Conservation (phyloP, 441 rosid genomes). For the Arabidopsis hybrid region DNA sequence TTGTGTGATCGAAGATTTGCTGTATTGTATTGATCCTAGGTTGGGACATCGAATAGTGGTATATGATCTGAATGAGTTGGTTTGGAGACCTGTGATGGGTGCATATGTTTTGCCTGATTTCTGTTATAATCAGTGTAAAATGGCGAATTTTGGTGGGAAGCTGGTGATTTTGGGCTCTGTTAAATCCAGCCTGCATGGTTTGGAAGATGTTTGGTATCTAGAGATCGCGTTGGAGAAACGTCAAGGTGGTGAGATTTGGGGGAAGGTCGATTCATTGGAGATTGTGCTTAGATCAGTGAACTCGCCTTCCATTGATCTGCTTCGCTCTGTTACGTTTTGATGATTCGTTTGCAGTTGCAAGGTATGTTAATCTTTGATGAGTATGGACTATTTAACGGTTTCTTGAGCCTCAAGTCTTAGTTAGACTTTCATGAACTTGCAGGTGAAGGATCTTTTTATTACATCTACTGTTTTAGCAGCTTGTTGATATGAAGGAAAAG, state of each 20-base stretch:
- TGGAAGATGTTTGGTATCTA: neutral
- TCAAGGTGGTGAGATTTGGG: neutral
- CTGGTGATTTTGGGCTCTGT: neutral
- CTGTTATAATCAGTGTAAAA: neutral
- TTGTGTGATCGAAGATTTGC: neutral
- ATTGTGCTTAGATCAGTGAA: neutral
- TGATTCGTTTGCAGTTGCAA: neutral
- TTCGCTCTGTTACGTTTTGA: conserved; percentile 1
- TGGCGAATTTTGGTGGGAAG: conserved; percentile 2
- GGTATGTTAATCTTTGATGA: neutral
- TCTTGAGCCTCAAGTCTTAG: neutral
- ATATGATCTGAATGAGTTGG: neutral
- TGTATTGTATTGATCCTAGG: neutral
- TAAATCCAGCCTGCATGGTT: neutral
- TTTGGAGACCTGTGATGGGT: neutral
- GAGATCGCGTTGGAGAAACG: neutral
- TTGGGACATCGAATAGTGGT: neutral
- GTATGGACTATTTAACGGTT: neutral
- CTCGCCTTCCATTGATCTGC: neutral
- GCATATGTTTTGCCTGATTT: neutral
- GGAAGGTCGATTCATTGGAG: neutral
- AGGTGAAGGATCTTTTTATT: neutral
- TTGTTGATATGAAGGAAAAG: neutral
- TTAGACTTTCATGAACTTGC: neutral
- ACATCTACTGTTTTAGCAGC: neutral